Percentiles rank a stretch among this genome's conserved stretches.
These are phyloP conservation scores for Pleurozium schreberi DNA, from an alignment of 225 moss, liverwort and hornwort species.

Conservation along the genomic window DNA sequence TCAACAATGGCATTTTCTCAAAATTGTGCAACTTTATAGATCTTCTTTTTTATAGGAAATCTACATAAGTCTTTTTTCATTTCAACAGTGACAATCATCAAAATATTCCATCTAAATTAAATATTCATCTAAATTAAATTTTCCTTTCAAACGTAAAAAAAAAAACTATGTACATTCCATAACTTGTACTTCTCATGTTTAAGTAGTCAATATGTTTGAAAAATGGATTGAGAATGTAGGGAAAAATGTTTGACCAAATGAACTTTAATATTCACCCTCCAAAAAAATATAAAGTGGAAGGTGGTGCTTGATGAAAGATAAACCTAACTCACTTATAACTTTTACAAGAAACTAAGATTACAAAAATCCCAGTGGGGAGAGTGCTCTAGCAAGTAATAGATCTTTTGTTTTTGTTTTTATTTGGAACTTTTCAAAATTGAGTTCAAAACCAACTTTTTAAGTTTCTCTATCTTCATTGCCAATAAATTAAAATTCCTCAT, in stretches of 20 bases:
- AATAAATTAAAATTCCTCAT: too few species aligned
- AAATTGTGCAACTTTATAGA: not conserved
- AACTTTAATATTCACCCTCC: not conserved
- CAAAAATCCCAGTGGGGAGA: accelerated
- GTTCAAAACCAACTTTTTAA: not conserved
- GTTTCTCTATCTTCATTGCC: too few species aligned
- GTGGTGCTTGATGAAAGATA: not conserved
- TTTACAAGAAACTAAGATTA: not conserved
- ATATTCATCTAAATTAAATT: not conserved
- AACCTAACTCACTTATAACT: not conserved
- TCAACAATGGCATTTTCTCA: not conserved
- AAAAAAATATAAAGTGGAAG: not conserved
- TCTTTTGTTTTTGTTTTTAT: not conserved
- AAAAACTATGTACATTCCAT: not conserved
- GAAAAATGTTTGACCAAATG: not conserved
- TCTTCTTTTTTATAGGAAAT: not conserved
- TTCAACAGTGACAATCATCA: accelerated
- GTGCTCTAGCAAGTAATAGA: not conserved
- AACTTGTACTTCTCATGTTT: not conserved
- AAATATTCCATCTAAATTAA: not conserved
- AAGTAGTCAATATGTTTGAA: not conserved
- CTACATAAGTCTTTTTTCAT: accelerated
- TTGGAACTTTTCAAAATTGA: not conserved
- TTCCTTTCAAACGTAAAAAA: not conserved
- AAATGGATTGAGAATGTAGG: not conserved